Evolutionary conservation across 441 rosid species (phyloP), one percentile per base, ranked within the genome.

Genomic region (Adansonia rubrostipa): DNA sequence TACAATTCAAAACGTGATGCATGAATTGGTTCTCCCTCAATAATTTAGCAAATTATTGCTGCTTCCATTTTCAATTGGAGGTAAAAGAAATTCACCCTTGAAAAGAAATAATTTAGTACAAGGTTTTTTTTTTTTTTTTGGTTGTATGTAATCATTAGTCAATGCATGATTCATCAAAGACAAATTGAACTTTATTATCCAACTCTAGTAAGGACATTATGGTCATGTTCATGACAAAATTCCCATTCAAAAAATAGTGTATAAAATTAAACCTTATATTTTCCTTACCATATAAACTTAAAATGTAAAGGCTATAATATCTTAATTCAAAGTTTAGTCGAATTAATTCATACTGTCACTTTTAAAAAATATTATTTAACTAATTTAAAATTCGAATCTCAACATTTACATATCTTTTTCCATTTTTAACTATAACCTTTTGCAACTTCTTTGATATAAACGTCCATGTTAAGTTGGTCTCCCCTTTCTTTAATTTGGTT

Each of bases 401-500:
- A 2, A 28, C 3, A 28, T 28, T 28, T 28, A 2, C 33, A 28
- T 28, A 1, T 28, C 33, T 28, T 28, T 28, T 3, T 28, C 2
- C 3, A 28, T 1, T 28, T 28, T 28, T 28, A 28, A 28, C 33
- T 28, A 28, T 28, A 28, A 28, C 33, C 33, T 28, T 28, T 28
- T 28, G 3, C 33, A 28, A 28, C 33, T 28, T 28, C 33, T 78
- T 73, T 79, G 20, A 75, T 79, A 79, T 57, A 84, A 57, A 80
- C 84, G 76, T 84, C 74, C 78, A 80, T 67, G 81, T 68, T 63
- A 84, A 78, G 78, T n/a, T 57, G 88, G 78, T 81, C 28, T 79
- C 68, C 40, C 58, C 44, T 19, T 72, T 9, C 6, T 36, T 72
- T 9, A n/a, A 54, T 54, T 76, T 73, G 76, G 78, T 75, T 80